These are phyloP conservation scores for Metschnikowia henanensis DNA, from an alignment of 805 yeast species.

Conservation along the genomic window DNA sequence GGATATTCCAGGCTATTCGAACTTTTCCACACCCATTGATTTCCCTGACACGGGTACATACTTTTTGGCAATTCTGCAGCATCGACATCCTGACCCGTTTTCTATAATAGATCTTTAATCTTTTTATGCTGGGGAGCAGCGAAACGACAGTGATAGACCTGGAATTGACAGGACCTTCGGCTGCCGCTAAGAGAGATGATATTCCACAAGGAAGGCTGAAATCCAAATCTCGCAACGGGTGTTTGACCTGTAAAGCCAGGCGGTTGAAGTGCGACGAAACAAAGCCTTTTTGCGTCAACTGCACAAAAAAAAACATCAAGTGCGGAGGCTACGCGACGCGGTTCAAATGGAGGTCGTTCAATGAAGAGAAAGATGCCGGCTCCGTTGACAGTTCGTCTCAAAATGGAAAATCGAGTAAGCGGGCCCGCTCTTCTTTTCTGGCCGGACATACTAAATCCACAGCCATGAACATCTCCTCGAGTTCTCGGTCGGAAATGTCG, in stretches of 20 bases:
- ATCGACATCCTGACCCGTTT: not conserved
- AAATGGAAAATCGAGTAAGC: not conserved
- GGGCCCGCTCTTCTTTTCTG: not conserved
- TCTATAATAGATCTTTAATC: no score
- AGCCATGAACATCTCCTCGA: not conserved
- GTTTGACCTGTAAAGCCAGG: constrained; percentile 62
- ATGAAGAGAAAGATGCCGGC: constrained; percentile 20
- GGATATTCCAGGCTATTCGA: no score
- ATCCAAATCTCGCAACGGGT: constrained; percentile 46
- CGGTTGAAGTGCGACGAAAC: constrained; percentile 68
- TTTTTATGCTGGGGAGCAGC: not conserved
- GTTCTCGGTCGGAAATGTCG: constrained; percentile 2
- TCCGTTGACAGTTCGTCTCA: not conserved
- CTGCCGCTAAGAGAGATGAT: not conserved
- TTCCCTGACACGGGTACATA: no score
- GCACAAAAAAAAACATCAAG: constrained; percentile 49
- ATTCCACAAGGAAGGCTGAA: not conserved
- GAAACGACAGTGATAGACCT: not conserved
- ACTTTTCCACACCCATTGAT: no score
- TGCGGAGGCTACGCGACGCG: constrained; percentile 70
- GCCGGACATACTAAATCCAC: not conserved
- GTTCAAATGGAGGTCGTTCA: constrained; percentile 64
- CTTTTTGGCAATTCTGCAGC: no score
- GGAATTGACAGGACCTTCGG: not conserved
- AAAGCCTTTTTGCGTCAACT: constrained; percentile 61